Conservation (phyloP, 108 stramenopile species). For the Skeletonema marinoi region DNA sequence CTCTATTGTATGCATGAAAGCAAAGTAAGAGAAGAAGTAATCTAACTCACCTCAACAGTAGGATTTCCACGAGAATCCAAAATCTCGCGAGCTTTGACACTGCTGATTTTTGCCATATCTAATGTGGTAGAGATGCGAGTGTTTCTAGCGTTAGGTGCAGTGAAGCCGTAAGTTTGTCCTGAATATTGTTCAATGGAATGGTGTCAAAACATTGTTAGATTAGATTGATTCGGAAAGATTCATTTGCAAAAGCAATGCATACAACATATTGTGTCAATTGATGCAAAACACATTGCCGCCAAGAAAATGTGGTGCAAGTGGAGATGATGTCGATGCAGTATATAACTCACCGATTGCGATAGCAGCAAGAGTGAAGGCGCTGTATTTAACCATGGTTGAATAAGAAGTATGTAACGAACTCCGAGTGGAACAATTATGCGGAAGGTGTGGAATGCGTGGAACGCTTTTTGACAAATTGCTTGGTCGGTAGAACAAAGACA, state of each 20-base stretch:
- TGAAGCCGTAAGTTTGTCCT: constrained; percentile 40
- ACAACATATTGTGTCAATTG: background rate
- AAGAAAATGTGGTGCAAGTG: too few relatives aligned
- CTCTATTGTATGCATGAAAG: background rate
- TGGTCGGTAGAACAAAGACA: background rate
- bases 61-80: constrained; percentile 99
- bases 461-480: background rate
- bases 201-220: background rate
- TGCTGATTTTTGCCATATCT: constrained; percentile 58
- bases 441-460: too few relatives aligned
- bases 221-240: background rate
- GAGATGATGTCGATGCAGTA: background rate
- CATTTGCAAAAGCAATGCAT: too few relatives aligned
- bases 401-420: background rate
- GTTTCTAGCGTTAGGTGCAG: constrained; percentile 8
- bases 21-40: background rate
- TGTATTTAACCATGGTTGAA: constrained; percentile 26
- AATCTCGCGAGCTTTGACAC: constrained; percentile 86
- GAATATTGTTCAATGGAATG: background rate
- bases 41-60: constrained; percentile 91
- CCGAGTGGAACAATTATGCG: background rate
- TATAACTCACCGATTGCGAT: constrained; percentile 29
- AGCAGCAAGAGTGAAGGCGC: constrained; percentile 26
- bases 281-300: background rate
- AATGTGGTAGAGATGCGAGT: constrained; percentile 22